A percentile compares a stretch with the other conserved stretches of the same genome.
phyloP scores from a whole-genome alignment of 2,329 filamentous ascomycete species.

The Trichophyton rubrum region DNA sequence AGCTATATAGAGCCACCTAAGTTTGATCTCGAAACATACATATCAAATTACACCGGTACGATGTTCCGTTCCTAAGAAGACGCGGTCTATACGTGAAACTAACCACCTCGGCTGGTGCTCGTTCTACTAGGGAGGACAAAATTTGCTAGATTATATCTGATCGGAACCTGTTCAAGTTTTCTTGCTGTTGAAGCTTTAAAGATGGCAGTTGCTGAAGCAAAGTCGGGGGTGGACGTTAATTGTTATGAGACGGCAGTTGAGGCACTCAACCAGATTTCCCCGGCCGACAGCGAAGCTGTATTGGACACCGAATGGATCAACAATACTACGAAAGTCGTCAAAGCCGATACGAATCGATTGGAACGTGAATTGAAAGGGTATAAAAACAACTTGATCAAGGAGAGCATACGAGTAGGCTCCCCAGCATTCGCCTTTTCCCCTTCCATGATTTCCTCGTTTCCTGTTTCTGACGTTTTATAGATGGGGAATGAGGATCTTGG shows the following conservation, averaged over 20 bases:
- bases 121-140: constrained; percentile 56
- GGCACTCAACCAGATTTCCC: constrained; percentile 50
- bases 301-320: constrained; percentile 67
- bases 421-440: not conserved
- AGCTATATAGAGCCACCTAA: constrained; percentile 56
- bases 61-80: constrained; percentile 9
- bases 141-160: constrained; percentile 66
- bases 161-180: constrained; percentile 64
- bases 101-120: not conserved
- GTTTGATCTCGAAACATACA: constrained; percentile 82
- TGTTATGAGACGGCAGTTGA: constrained; percentile 59
- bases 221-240: constrained; percentile 58
- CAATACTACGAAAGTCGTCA: constrained; percentile 52
- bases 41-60: constrained; percentile 73
- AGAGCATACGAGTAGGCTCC: constrained; percentile 69
- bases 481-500: constrained; percentile 93
- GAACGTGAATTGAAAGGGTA: constrained; percentile 81
- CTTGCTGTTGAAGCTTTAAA: constrained; percentile 72
- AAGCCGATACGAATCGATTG: constrained; percentile 58
- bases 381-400: constrained; percentile 94
- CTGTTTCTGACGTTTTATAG: constrained; percentile 34
- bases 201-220: constrained; percentile 62
- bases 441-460: constrained; percentile 6
- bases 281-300: constrained; percentile 53
- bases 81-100: constrained; percentile 2